A percentile compares a stretch with the other conserved stretches of the same genome.
Conservation (phyloP, 148 eudicot species). For the Linanthus parryae region DNA sequence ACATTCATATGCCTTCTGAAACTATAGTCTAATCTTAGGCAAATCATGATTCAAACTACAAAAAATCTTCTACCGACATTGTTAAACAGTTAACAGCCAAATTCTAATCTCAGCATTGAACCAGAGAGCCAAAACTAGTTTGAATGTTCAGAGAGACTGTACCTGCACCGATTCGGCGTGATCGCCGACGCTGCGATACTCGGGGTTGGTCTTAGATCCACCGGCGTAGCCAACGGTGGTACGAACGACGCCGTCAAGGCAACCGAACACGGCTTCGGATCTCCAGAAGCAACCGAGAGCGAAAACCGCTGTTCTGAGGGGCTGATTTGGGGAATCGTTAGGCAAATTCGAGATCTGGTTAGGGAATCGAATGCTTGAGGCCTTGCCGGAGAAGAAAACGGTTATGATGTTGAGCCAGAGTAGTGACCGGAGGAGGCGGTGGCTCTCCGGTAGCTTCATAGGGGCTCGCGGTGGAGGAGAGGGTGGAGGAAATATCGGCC, state of each 20-base stretch:
- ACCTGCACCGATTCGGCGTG: slow-evolving; percentile 94
- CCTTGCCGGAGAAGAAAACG: slow-evolving; percentile 8
- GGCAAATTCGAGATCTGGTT: slow-evolving; percentile 40
- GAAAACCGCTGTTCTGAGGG: slow-evolving; percentile 63
- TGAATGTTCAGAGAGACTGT: not conserved
- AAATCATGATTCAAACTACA: too few species aligned
- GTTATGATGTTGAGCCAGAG: not conserved
- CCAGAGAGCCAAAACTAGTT: too few species aligned
- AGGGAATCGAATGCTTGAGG: slow-evolving; percentile 45
- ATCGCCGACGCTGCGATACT: slow-evolving; percentile 75
- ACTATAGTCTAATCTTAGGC: too few species aligned
- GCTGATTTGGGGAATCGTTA: slow-evolving; percentile 11
- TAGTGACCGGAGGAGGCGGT: too few species aligned
- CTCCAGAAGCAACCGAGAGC: slow-evolving; percentile 98
- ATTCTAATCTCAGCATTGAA: too few species aligned
- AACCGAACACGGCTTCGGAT: slow-evolving; percentile 84
- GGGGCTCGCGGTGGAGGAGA: not conserved
- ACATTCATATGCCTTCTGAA: too few species aligned
- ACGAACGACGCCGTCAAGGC: slow-evolving; percentile 75
- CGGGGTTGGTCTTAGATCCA: slow-evolving; percentile 69
- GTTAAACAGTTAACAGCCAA: too few species aligned
- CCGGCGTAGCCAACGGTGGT: slow-evolving; percentile 88
- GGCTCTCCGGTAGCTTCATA: slow-evolving; percentile 3
- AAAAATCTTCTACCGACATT: too few species aligned
- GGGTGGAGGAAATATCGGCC: not conserved